A percentile compares a stretch with the other conserved stretches of the same genome.
These are phyloP conservation scores for Geotrichum fermentans DNA, from an alignment of 1,139 yeast species.

Conservation along the genomic window DNA sequence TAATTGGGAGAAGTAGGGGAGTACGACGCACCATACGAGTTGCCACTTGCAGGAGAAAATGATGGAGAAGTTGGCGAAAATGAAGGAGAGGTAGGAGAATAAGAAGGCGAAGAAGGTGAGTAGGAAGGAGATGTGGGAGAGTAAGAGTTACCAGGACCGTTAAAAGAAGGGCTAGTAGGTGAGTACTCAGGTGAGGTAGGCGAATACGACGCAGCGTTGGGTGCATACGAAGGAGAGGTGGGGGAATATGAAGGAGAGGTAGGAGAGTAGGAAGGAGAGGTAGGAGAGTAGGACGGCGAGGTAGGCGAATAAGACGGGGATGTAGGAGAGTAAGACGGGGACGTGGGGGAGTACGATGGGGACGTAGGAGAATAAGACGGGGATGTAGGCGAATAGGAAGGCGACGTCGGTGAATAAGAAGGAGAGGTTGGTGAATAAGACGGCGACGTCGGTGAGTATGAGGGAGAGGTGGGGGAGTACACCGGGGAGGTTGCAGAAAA, in stretches of 20 bases:
- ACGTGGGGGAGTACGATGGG: conserved; percentile 63
- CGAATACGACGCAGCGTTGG: conserved; percentile 65
- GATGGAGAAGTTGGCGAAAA: conserved; percentile 60
- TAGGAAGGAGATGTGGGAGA: conserved; percentile 70
- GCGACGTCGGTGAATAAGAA: conserved; percentile 59
- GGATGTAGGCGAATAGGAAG: conserved; percentile 64
- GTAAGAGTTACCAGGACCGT: conserved; percentile 50
- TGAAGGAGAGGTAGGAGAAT: conserved; percentile 59
- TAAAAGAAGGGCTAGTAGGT: conserved; percentile 57
- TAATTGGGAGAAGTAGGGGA: conserved; percentile 66
- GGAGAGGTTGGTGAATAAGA: conserved; percentile 66
- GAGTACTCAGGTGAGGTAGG: conserved; percentile 68
- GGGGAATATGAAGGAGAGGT: conserved; percentile 73
- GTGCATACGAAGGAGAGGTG: conserved; percentile 58
- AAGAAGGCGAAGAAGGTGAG: conserved; percentile 62
- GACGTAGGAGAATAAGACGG: conserved; percentile 68
- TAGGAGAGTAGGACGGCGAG: conserved; percentile 55
- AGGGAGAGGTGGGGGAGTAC: conserved; percentile 54
- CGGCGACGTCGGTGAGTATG: conserved; percentile 66
- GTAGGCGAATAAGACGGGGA: conserved; percentile 73
- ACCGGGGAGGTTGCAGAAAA: conserved; percentile 70
- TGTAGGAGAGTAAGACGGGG: conserved; percentile 69
- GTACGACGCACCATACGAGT: conserved; percentile 53
- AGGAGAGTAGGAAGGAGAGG: conserved; percentile 65
- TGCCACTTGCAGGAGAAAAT: conserved; percentile 57